Conservation (phyloP, 768 basidiomycete genomes). For the Rhodotorula graminis region DNA sequence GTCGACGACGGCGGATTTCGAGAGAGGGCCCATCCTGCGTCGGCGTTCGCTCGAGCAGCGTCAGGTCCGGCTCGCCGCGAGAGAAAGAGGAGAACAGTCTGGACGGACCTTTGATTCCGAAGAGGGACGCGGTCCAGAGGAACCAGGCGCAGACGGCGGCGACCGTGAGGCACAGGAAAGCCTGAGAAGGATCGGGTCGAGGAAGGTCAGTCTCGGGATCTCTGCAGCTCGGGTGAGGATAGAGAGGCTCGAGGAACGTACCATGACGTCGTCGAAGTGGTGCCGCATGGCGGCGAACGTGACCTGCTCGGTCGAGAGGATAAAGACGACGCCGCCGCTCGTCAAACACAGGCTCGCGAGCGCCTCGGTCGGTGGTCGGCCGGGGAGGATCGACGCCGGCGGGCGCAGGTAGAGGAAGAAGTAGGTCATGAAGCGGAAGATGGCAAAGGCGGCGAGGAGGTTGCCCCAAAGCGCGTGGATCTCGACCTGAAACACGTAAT, state of each 20-base stretch:
- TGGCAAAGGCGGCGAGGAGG: conserved; percentile 69
- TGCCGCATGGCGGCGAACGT: conserved; percentile 85
- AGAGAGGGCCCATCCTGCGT: no score
- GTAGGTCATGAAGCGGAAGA: conserved; percentile 81
- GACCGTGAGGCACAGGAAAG: conserved; percentile 64
- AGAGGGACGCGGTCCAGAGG: conserved; percentile 71
- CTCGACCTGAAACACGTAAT: conserved; percentile 89
- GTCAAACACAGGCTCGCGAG: conserved; percentile 80
- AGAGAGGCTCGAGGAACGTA: conserved; percentile 44
- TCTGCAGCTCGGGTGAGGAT: no score
- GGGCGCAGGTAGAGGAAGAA: conserved; percentile 83
- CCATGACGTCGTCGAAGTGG: conserved; percentile 65
- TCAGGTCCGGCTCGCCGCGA: neutral
- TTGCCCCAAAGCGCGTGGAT: conserved; percentile 89
- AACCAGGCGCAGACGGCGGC: conserved; percentile 81
- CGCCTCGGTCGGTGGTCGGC: conserved; percentile 88
- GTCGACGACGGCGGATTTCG: no score
- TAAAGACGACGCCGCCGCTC: conserved; percentile 75
- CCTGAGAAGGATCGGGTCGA: neutral
- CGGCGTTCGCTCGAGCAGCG: no score
- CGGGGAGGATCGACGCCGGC: conserved; percentile 53
- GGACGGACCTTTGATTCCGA: conserved; percentile 66
- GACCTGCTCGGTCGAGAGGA: conserved; percentile 70
- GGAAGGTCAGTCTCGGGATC: neutral
- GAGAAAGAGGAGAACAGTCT: neutral